phyloP scores from a whole-genome alignment of 2,329 filamentous ascomycete species.

The Colletotrichum echinochloae region DNA sequence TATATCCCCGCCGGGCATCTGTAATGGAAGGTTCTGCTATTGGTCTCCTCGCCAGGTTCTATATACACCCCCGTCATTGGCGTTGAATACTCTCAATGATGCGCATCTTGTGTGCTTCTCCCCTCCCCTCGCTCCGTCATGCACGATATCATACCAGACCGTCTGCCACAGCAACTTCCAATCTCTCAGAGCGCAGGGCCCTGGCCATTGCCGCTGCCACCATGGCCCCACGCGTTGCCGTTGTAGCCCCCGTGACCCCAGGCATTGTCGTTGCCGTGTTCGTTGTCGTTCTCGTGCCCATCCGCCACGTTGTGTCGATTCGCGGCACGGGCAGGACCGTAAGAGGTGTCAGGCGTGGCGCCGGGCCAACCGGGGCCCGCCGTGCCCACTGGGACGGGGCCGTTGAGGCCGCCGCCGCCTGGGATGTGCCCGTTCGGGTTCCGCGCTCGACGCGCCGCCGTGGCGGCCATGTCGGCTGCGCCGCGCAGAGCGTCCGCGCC shows the following conservation, averaged over 20 bases:
- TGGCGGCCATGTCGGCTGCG: neutral
- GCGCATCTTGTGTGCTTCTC: neutral
- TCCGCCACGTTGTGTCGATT: too few relatives aligned
- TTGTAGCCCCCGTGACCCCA: slow-evolving; percentile 1
- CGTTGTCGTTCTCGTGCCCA: too few relatives aligned
- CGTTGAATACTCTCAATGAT: neutral
- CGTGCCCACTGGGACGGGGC: neutral
- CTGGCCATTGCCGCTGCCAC: neutral
- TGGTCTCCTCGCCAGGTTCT: too few relatives aligned
- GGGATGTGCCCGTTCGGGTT: neutral
- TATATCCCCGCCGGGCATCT: neutral
- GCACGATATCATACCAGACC: neutral
- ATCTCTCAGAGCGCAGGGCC: neutral
- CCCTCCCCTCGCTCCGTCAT: too few relatives aligned
- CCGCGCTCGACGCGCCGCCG: neutral
- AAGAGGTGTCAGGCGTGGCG: neutral
- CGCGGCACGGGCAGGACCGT: neutral
- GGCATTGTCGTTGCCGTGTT: neutral
- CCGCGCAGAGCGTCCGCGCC: neutral
- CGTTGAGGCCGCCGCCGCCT: neutral
- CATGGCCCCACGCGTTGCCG: neutral
- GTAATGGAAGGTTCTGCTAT: neutral
- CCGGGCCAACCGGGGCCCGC: neutral
- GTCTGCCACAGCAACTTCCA: neutral
- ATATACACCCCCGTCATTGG: neutral